These are phyloP conservation scores for Paecilomyces sp. DNA, from an alignment of 2,329 filamentous ascomycete genomes.

Conservation along the genomic window DNA sequence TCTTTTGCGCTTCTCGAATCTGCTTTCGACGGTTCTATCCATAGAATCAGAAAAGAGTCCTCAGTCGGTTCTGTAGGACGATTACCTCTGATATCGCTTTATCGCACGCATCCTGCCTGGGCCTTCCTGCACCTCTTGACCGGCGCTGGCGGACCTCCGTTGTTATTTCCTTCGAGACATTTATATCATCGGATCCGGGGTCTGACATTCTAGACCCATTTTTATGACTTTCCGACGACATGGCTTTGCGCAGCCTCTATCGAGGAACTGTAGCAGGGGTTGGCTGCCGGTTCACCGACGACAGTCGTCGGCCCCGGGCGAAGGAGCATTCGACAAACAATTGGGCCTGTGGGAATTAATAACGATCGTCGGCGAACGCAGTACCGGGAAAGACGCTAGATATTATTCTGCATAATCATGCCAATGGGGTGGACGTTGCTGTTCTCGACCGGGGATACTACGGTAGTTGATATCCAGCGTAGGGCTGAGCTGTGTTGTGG, in stretches of 20 bases:
- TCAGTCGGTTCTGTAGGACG: not conserved
- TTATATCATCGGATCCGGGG: not conserved
- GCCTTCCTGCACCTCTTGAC: not conserved
- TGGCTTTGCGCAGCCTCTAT: not conserved
- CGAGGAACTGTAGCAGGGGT: not conserved
- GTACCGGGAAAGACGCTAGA: not conserved
- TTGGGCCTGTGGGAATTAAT: not conserved
- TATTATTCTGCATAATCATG: not conserved
- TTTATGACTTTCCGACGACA: not conserved
- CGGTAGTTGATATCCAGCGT: too few species aligned
- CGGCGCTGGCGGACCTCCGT: not conserved
- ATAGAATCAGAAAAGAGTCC: not conserved
- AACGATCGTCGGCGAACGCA: not conserved
- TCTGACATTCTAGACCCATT: not conserved
- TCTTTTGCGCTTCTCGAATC: conserved; percentile 75
- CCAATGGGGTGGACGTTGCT: too few species aligned
- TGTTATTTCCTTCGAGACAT: not conserved
- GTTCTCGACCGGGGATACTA: too few species aligned
- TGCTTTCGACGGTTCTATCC: conserved; percentile 59
- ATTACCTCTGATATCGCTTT: not conserved
- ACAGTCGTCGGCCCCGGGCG: not conserved
- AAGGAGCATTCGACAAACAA: not conserved
- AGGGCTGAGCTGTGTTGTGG: too few species aligned
- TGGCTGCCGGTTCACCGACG: not conserved
- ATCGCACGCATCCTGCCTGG: not conserved